These are phyloP conservation scores for Chaetomiaceae sp. DNA, from an alignment of 2,329 filamentous ascomycete genomes.

Conservation along the genomic window DNA sequence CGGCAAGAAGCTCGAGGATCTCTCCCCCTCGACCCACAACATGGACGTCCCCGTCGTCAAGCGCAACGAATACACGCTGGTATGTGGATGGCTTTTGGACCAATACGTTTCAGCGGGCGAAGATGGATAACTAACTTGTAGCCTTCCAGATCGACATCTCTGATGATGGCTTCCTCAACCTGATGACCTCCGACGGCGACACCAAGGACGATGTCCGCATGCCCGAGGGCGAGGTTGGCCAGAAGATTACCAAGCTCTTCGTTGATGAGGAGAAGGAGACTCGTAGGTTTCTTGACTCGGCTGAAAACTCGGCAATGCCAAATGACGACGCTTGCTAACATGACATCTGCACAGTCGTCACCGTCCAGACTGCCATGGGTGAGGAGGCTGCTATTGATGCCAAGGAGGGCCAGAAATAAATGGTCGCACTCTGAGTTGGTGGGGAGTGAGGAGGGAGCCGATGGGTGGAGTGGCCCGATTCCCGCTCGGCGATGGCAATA, in stretches of 20 bases:
- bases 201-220: slow-evolving; percentile 94
- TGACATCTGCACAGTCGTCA: slow-evolving; percentile 65
- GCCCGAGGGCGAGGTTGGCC: slow-evolving; percentile 82
- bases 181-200: slow-evolving; percentile 81
- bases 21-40: slow-evolving; percentile 95
- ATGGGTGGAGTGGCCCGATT: slow-evolving; percentile 1
- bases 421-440: not conserved
- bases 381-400: slow-evolving; percentile 88
- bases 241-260: slow-evolving; percentile 81
- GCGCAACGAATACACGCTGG: slow-evolving; percentile 89
- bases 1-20: slow-evolving; percentile 98
- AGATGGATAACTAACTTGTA: slow-evolving; percentile 26
- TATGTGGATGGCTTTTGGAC: slow-evolving; percentile 48
- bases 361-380: slow-evolving; percentile 92
- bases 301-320: not conserved
- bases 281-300: slow-evolving; percentile 60
- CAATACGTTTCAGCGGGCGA: not conserved
- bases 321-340: slow-evolving; percentile 21
- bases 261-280: slow-evolving; percentile 81
- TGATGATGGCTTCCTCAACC: slow-evolving; percentile 90
- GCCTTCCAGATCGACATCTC: slow-evolving; percentile 74
- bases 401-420: slow-evolving; percentile 73
- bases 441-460: slow-evolving; percentile 6
- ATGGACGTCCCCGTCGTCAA: slow-evolving; percentile 95
- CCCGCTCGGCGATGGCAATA: slow-evolving; percentile 14